Conservation (phyloP, 225 moss, liverwort and hornwort genomes). For the Polytrichum formosum region DNA sequence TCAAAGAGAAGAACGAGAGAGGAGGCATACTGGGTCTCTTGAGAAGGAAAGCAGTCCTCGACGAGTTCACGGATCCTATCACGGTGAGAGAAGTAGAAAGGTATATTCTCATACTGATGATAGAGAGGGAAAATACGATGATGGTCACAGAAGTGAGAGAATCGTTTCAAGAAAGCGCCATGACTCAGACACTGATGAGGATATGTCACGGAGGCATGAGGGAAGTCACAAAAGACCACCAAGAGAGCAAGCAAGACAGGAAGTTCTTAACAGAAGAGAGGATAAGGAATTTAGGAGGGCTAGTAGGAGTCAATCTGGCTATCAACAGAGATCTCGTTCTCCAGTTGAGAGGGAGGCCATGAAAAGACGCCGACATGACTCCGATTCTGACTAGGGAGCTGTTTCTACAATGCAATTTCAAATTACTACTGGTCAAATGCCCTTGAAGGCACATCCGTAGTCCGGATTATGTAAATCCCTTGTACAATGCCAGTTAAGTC, state of each 20-base stretch:
- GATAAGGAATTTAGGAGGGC: conserved; percentile 12
- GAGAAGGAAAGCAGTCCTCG: conserved; percentile 18
- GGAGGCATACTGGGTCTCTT: conserved; percentile 20
- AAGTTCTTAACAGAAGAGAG: conserved; percentile 19
- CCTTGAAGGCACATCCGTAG: too few species aligned
- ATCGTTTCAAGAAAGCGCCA: conserved; percentile 16
- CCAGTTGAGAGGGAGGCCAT: conserved; percentile 14
- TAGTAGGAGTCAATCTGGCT: conserved; percentile 4
- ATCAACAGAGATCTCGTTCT: conserved; percentile 24
- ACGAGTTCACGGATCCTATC: conserved; percentile 17
- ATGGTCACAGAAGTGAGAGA: conserved; percentile 8
- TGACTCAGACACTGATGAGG: conserved; percentile 18
- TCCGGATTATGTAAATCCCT: too few species aligned
- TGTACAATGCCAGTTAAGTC: too few species aligned
- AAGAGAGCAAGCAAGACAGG: conserved; percentile 12
- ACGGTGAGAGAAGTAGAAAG: conserved; percentile 13
- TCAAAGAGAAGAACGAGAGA: conserved; percentile 14
- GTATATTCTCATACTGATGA: background rate
- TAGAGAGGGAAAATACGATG: conserved; percentile 17
- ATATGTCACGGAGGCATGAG: conserved; percentile 8
- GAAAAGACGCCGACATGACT: conserved; percentile 18
- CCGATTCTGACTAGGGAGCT: conserved; percentile 13
- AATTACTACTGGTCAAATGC: too few species aligned
- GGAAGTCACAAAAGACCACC: conserved; percentile 11
- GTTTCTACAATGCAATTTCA: too few species aligned